Evolutionary conservation across 2,329 filamentous ascomycete genomes (phyloP).

Genomic region (Ceratocystis cubensis): DNA sequence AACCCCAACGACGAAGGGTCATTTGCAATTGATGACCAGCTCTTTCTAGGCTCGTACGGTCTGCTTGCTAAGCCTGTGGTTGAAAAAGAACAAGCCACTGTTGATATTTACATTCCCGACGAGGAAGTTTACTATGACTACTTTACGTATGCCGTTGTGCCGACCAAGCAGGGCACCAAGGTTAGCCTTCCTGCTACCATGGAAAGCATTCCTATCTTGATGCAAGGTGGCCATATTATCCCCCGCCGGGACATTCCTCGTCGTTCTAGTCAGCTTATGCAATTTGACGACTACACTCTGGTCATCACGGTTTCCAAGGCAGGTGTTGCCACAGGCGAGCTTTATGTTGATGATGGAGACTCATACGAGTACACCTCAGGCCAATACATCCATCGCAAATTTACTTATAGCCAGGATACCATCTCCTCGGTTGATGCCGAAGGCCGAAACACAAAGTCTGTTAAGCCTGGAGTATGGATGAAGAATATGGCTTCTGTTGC

Average conservation of each 20-base stretch:
- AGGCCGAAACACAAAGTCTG: slow-evolving; percentile 41
- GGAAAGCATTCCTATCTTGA: slow-evolving; percentile 76
- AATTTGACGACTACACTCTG: slow-evolving; percentile 87
- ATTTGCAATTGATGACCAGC: slow-evolving; percentile 83
- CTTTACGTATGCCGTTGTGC: slow-evolving; percentile 68
- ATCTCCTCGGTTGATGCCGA: slow-evolving; percentile 61
- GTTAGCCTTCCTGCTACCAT: slow-evolving; percentile 64
- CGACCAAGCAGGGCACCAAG: slow-evolving; percentile 54
- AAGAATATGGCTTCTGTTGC: slow-evolving; percentile 65
- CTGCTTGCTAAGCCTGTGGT: slow-evolving; percentile 88
- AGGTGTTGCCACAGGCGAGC: slow-evolving; percentile 57
- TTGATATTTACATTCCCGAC: slow-evolving; percentile 78
- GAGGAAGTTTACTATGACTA: slow-evolving; percentile 90
- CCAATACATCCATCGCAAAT: slow-evolving; percentile 76
- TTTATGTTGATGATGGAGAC: slow-evolving; percentile 91
- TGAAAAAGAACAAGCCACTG: slow-evolving; percentile 56
- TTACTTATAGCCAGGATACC: slow-evolving; percentile 49
- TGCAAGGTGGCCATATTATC: slow-evolving; percentile 87
- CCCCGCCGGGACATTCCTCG: slow-evolving; percentile 79
- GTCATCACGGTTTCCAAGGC: slow-evolving; percentile 45
- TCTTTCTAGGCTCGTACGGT: slow-evolving; percentile 80
- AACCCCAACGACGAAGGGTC: slow-evolving; percentile 75
- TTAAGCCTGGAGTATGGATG: slow-evolving; percentile 54
- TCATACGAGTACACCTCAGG: slow-evolving; percentile 77
- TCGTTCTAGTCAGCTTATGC: slow-evolving; percentile 78